phyloP scores from a whole-genome alignment of 2,329 filamentous ascomycete species.

The Xylariaceae sp. region DNA sequence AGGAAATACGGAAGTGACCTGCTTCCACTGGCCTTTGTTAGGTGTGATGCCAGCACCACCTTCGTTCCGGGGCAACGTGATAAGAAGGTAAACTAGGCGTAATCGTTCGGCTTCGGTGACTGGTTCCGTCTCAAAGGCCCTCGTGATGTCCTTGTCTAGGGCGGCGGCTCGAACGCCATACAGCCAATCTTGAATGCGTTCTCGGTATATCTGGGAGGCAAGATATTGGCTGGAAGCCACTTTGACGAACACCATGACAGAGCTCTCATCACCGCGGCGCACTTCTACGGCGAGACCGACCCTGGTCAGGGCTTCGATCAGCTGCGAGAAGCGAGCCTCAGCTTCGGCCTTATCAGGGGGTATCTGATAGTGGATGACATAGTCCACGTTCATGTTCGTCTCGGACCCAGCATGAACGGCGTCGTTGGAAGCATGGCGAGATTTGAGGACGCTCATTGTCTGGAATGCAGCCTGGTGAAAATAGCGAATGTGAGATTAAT shows the following conservation, averaged over 20 bases:
- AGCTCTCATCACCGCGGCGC: constrained; percentile 67
- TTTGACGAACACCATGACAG: constrained; percentile 77
- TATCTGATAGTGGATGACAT: constrained; percentile 76
- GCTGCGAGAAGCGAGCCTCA: constrained; percentile 67
- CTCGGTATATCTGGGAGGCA: constrained; percentile 74
- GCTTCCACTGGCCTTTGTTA: constrained; percentile 62
- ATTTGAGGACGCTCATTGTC: constrained; percentile 27
- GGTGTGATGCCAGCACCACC: constrained; percentile 76
- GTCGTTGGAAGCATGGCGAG: constrained; percentile 27
- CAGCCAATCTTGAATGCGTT: constrained; percentile 88
- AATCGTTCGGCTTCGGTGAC: constrained; percentile 84
- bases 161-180: constrained; percentile 76
- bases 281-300: constrained; percentile 88
- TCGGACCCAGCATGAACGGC: constrained; percentile 24
- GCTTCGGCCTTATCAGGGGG: constrained; percentile 60
- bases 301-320: constrained; percentile 67
- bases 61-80: constrained; percentile 65
- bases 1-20: constrained; percentile 69
- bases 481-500: neutral
- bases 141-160: constrained; percentile 65
- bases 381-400: constrained; percentile 63
- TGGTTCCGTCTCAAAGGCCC: constrained; percentile 65
- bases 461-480: neutral
- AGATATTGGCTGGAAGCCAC: constrained; percentile 71
- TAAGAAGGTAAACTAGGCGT: constrained; percentile 79